Percentiles rank a stretch among this genome's conserved stretches.
These are phyloP conservation scores for Santalum album DNA, from an alignment of 164 flowering plant species.

Conservation along the genomic window DNA sequence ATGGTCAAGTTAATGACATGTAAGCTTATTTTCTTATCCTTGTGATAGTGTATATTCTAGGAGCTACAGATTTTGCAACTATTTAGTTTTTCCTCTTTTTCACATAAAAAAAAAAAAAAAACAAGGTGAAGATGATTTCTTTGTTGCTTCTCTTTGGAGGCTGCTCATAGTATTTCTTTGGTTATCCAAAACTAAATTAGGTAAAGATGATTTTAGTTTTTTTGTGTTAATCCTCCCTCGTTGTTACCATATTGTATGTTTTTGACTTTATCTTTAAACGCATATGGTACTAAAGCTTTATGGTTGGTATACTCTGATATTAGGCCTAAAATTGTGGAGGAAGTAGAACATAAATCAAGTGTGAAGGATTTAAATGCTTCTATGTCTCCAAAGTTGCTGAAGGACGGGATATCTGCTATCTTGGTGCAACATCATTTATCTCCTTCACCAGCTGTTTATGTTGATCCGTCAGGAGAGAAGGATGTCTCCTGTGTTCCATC, in stretches of 20 bases:
- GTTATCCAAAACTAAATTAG: no score
- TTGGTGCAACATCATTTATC: conserved; percentile 15
- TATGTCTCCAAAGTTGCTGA: conserved; percentile 17
- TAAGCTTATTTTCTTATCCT: conserved; percentile 25
- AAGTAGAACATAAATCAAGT: conserved; percentile 12
- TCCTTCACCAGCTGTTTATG: conserved; percentile 20
- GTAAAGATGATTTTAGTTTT: background rate
- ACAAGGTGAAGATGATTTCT: no score
- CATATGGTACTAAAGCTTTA: background rate
- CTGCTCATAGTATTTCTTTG: no score
- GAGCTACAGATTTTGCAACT: no score
- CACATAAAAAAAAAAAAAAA: no score
- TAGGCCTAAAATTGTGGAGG: conserved; percentile 34
- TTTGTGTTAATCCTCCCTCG: background rate
- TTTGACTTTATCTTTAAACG: no score
- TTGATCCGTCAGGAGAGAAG: conserved; percentile 22
- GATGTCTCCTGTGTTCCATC: conserved; percentile 19
- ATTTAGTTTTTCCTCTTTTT: no score
- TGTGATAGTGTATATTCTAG: background rate
- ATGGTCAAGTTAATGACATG: conserved; percentile 21
- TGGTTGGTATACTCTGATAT: conserved; percentile 7
- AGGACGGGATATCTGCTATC: conserved; percentile 17
- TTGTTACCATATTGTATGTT: no score
- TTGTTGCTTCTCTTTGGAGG: no score
- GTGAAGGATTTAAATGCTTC: conserved; percentile 15